These are phyloP conservation scores for Gigaspora rosea DNA, from an alignment of 192 early-diverging fungal species.

Conservation along the genomic window DNA sequence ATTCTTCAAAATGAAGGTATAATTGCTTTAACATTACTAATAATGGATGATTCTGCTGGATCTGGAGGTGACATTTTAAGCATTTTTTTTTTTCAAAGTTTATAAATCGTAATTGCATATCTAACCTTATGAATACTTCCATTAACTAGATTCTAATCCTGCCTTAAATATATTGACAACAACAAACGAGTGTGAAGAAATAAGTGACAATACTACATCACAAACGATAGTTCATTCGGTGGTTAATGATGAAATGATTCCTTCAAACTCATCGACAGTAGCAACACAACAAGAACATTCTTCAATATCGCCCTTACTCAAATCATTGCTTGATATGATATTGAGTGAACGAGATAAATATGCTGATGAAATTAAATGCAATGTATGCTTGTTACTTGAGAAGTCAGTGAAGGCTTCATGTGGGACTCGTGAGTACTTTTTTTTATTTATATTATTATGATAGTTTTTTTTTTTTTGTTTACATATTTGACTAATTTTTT, in stretches of 20 bases:
- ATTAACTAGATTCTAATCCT: background rate
- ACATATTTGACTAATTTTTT: background rate
- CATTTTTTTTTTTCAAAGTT: background rate
- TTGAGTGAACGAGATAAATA: slow-evolving; percentile 41
- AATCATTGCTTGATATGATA: slow-evolving; percentile 43
- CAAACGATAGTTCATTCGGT: background rate
- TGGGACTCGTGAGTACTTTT: slow-evolving; percentile 18
- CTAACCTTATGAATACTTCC: slow-evolving; percentile 19
- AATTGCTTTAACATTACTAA: slow-evolving; percentile 54
- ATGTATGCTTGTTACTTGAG: slow-evolving; percentile 51
- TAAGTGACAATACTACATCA: no score
- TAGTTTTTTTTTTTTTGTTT: background rate
- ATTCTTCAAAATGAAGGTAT: slow-evolving; percentile 61
- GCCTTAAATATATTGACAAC: no score
- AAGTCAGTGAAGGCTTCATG: slow-evolving; percentile 39
- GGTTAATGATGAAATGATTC: background rate
- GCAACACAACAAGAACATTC: slow-evolving; percentile 14
- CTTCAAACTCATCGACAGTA: slow-evolving; percentile 24
- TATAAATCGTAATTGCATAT: background rate
- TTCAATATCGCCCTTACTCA: slow-evolving; percentile 38
- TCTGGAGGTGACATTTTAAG: background rate
- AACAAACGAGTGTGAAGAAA: no score
- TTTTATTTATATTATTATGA: background rate
- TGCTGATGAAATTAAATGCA: slow-evolving; percentile 53
- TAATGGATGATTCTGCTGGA: slow-evolving; percentile 35